Evolutionary conservation across 345 rosid species (phyloP).

Genomic region (Mercurialis annua): DNA sequence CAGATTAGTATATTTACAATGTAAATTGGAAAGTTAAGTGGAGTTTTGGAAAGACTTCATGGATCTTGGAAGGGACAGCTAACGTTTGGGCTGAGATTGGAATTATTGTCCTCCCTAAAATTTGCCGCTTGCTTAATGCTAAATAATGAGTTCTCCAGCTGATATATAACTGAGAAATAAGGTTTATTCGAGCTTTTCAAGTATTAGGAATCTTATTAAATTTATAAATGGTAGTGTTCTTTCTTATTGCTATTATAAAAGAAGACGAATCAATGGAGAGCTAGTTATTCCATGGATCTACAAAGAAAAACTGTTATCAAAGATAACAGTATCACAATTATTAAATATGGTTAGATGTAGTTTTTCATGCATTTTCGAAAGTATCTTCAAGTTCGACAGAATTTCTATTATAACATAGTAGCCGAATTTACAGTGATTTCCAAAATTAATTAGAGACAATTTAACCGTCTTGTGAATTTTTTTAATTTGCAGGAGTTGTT

Average conservation of each 20-base stretch:
- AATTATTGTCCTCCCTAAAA: neutral
- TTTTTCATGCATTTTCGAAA: neutral
- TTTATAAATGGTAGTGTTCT: neutral
- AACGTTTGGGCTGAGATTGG: neutral
- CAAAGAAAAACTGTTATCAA: too few relatives aligned
- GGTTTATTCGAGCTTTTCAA: neutral
- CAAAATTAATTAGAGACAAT: neutral
- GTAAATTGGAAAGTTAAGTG: neutral
- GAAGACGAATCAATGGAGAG: neutral
- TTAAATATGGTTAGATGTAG: neutral
- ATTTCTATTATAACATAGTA: neutral
- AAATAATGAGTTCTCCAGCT: neutral
- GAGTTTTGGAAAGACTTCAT: neutral
- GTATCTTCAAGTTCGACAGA: neutral
- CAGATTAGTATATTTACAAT: neutral
- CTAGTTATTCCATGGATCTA: too few relatives aligned
- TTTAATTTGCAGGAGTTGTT: neutral
- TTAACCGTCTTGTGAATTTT: neutral
- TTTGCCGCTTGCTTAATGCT: neutral
- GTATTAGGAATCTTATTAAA: conserved; percentile 1
- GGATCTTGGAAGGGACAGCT: neutral
- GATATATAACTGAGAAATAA: neutral
- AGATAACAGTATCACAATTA: neutral
- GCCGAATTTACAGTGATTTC: neutral
- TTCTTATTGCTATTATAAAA: neutral